phyloP scores from a whole-genome alignment of 208 protist species.

The Trypanosoma conorhini region DNA sequence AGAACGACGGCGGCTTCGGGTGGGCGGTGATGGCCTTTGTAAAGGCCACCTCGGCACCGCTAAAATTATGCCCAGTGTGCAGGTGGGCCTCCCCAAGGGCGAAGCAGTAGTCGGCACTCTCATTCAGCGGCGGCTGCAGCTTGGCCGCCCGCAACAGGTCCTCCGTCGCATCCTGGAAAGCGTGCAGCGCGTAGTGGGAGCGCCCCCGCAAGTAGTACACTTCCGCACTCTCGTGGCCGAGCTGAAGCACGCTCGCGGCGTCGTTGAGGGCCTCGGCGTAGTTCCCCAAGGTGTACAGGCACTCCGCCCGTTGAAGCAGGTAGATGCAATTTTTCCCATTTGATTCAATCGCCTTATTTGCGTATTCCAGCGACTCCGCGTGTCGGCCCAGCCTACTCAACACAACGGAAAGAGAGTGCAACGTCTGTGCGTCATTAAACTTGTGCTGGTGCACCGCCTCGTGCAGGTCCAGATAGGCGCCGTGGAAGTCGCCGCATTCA shows the following conservation, averaged over 20 bases:
- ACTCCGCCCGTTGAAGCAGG: conserved; percentile 35
- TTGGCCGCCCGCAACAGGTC: conserved; percentile 58
- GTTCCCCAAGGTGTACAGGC: conserved; percentile 33
- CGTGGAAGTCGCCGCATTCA: conserved; percentile 37
- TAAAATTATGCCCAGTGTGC: conserved; percentile 19
- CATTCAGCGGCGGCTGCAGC: conserved; percentile 39
- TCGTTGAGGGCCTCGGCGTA: conserved; percentile 33
- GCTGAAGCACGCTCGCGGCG: conserved; percentile 1
- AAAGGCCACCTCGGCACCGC: conserved; percentile 48
- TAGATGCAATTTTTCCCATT: conserved; percentile 30
- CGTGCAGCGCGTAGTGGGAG: conserved; percentile 63
- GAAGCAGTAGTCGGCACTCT: conserved; percentile 47
- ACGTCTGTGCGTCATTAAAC: conserved; percentile 35
- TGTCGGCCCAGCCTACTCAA: conserved; percentile 41
- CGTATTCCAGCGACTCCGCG: conserved; percentile 45
- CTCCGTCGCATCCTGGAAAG: conserved; percentile 46
- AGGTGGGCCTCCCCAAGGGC: conserved; percentile 47
- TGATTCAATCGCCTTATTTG: conserved; percentile 38
- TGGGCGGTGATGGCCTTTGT: conserved; percentile 44
- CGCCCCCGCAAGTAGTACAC: conserved; percentile 82
- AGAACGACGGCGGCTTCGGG: conserved; percentile 21
- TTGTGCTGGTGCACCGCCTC: conserved; percentile 30
- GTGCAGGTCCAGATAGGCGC: conserved; percentile 43
- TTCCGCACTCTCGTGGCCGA: conserved; percentile 38
- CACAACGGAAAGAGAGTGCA: conserved; percentile 55